Conservation (phyloP, 192 early-diverging fungal species). For the Coemansia sp. region DNA sequence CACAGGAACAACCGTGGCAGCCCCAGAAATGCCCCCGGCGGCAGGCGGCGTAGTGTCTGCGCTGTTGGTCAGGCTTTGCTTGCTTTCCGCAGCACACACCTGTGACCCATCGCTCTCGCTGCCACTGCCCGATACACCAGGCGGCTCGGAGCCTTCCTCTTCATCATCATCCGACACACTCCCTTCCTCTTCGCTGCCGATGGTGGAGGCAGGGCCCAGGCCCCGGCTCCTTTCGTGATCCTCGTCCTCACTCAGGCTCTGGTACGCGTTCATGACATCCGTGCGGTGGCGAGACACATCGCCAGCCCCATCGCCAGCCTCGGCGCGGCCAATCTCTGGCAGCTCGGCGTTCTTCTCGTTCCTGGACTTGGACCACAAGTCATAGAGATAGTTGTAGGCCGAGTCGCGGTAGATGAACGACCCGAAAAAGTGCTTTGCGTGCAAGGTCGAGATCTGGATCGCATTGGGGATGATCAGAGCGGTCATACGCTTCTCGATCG, state of each 20-base stretch:
- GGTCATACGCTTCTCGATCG: constrained; percentile 79
- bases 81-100: too few species aligned
- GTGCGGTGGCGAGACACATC: constrained; percentile 29
- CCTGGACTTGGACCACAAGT: constrained; percentile 54
- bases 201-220: not conserved
- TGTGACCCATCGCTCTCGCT: constrained; percentile 8
- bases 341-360: constrained; percentile 31
- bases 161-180: not conserved
- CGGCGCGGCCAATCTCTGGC: constrained; percentile 41
- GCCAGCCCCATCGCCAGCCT: constrained; percentile 28
- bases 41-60: too few species aligned
- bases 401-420: constrained; percentile 83
- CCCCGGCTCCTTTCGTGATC: not conserved
- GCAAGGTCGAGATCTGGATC: constrained; percentile 70
- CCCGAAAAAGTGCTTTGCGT: constrained; percentile 71
- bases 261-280: constrained; percentile 33
- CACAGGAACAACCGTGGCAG: too few species aligned
- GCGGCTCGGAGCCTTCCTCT: not conserved
- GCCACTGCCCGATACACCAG: constrained; percentile 1
- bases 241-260: constrained; percentile 33
- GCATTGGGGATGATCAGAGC: constrained; percentile 87
- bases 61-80: too few species aligned
- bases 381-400: constrained; percentile 64
- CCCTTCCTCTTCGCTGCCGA: not conserved
- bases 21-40: too few species aligned